phyloP scores from a whole-genome alignment of 257 asterid genomes.

The Oldenlandia corymbosa region DNA sequence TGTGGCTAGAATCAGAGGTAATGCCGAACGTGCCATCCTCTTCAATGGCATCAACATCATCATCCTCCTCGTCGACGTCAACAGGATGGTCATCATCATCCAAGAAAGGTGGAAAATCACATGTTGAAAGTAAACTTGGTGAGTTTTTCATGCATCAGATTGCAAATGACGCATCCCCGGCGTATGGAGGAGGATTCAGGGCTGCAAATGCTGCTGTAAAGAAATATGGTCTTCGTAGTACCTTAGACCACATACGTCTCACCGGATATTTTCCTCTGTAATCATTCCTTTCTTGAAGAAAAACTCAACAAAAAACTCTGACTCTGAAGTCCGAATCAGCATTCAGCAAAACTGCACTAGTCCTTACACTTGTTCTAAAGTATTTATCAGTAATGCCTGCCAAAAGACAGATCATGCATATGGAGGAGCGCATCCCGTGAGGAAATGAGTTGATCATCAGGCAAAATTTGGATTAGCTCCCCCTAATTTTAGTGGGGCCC shows the following conservation, averaged over 20 bases:
- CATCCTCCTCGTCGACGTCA: conserved; percentile 29
- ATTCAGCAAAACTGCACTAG: neutral
- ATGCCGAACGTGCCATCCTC: conserved; percentile 50
- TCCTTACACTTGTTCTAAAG: neutral
- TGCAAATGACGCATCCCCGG: conserved; percentile 74
- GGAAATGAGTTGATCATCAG: conserved; percentile 35
- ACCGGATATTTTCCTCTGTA: conserved; percentile 65
- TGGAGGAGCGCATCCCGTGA: conserved; percentile 23
- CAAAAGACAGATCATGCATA: neutral
- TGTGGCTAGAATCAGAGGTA: conserved; percentile 92
- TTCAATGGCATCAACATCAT: conserved; percentile 38
- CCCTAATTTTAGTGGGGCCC: conserved; percentile 25
- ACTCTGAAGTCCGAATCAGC: too few relatives aligned
- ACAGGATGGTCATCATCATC: conserved; percentile 37
- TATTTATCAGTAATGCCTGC: neutral
- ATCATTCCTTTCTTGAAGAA: conserved; percentile 9
- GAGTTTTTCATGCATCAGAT: conserved; percentile 94
- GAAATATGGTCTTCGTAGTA: conserved; percentile 62
- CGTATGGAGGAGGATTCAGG: conserved; percentile 87
- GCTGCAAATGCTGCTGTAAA: conserved; percentile 77
- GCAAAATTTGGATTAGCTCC: conserved; percentile 28
- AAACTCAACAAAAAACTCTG: too few relatives aligned
- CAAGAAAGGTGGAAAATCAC: conserved; percentile 69
- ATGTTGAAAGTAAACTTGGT: conserved; percentile 66
- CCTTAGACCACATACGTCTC: conserved; percentile 61